Conservation (phyloP, 202 grass and related monocot species). For the Thinopyrum obtusiflorum region DNA sequence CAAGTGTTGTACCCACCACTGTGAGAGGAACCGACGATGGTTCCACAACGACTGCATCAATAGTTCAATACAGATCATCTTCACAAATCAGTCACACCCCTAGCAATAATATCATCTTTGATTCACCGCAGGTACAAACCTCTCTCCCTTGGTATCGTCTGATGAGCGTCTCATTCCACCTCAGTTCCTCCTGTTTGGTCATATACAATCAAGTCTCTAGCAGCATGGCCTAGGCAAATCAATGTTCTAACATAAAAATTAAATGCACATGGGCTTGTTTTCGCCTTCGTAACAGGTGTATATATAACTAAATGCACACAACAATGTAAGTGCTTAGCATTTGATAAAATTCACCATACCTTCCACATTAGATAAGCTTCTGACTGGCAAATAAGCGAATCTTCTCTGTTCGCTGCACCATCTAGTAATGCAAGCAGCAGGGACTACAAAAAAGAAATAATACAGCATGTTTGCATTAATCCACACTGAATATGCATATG, state of each 20-base stretch:
- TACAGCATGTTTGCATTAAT: background rate
- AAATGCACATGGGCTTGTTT: background rate
- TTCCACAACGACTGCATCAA: constrained; percentile 58
- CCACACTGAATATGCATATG: background rate
- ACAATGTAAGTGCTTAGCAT: background rate
- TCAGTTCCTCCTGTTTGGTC: constrained; percentile 55
- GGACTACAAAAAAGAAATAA: constrained; percentile 33
- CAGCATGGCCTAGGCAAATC: background rate
- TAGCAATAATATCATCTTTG: background rate
- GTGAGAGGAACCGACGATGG: constrained; percentile 63
- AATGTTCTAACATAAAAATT: background rate
- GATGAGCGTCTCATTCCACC: constrained; percentile 67
- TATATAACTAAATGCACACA: background rate
- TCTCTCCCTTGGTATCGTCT: constrained; percentile 64
- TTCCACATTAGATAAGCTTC: constrained; percentile 38
- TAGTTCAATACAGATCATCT: background rate
- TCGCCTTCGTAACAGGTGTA: background rate
- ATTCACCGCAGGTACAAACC: constrained; percentile 28
- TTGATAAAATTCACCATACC: constrained; percentile 35
- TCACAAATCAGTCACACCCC: background rate
- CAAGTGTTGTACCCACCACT: constrained; percentile 49
- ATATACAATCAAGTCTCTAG: background rate
- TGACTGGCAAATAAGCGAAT: constrained; percentile 23
- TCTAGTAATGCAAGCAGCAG: constrained; percentile 55
- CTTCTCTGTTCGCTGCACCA: background rate